These are phyloP conservation scores for Delonix regia DNA, from an alignment of 306 rosid species.

Conservation along the genomic window DNA sequence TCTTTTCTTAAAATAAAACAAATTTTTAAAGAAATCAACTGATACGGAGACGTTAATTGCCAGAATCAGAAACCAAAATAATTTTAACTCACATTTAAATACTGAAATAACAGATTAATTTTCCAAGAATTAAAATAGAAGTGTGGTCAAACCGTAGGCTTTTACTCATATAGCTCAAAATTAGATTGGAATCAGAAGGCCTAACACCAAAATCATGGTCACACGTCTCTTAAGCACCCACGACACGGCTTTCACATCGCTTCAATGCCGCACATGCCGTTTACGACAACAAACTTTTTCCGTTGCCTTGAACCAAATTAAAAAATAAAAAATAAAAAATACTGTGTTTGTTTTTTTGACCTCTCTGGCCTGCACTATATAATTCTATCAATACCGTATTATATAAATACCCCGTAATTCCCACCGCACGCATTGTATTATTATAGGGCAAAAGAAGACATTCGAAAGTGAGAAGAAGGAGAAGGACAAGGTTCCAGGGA, in stretches of 20 bases:
- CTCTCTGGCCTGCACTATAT: neutral
- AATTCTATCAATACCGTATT: neutral
- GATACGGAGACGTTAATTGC: too few species aligned
- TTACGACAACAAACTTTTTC: constrained; percentile 24
- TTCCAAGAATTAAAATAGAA: too few species aligned
- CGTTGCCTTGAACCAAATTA: neutral
- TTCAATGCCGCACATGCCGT: constrained; percentile 21
- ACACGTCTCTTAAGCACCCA: neutral
- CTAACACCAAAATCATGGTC: neutral
- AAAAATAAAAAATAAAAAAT: too few species aligned
- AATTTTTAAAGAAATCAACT: too few species aligned
- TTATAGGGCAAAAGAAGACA: neutral
- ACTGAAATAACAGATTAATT: too few species aligned
- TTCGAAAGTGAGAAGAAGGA: too few species aligned
- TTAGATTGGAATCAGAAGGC: neutral
- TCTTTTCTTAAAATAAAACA: too few species aligned
- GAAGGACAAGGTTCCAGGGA: neutral
- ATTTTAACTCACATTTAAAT: too few species aligned
- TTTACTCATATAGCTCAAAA: neutral
- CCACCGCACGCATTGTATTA: neutral
- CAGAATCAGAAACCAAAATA: too few species aligned
- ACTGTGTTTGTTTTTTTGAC: neutral
- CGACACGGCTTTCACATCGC: constrained; percentile 23
- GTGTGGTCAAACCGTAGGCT: too few species aligned
- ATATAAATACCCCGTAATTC: constrained; percentile 1